These are phyloP conservation scores for Phytophthora citrophthora DNA, from an alignment of 352 stramenopile genomes.

Conservation along the genomic window DNA sequence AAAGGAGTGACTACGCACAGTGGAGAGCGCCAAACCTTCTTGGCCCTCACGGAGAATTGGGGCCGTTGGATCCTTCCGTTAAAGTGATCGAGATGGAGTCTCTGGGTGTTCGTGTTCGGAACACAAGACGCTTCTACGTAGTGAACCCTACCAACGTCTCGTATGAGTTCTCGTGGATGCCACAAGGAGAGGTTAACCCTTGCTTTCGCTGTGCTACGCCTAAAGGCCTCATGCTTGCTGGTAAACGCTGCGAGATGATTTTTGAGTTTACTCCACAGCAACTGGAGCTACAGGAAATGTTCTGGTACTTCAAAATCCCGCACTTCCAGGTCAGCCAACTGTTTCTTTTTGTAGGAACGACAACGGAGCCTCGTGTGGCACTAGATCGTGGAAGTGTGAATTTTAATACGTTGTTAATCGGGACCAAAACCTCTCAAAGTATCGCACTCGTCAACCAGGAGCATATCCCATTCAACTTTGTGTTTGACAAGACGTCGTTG, in stretches of 20 bases:
- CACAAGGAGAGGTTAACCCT: conserved; percentile 70
- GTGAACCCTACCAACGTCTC: conserved; percentile 93
- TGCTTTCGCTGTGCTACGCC: conserved; percentile 91
- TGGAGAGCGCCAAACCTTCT: conserved; percentile 65
- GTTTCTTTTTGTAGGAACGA: conserved; percentile 93
- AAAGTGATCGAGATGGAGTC: conserved; percentile 94
- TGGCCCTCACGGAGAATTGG: conserved; percentile 86
- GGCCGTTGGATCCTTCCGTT: conserved; percentile 85
- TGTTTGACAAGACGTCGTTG: conserved; percentile 92
- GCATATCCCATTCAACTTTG: conserved; percentile 94
- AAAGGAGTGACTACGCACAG: conserved; percentile 89
- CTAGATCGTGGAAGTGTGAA: conserved; percentile 91
- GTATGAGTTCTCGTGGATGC: conserved; percentile 95
- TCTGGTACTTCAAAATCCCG: conserved; percentile 92
- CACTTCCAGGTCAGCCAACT: conserved; percentile 90
- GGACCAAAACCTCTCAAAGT: conserved; percentile 84
- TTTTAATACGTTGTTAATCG: conserved; percentile 93
- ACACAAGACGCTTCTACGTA: conserved; percentile 93
- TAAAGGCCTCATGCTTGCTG: conserved; percentile 92
- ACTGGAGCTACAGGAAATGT: conserved; percentile 90
- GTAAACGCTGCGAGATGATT: conserved; percentile 95
- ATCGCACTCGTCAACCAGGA: conserved; percentile 93
- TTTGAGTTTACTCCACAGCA: conserved; percentile 96
- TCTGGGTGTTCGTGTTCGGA: conserved; percentile 90
- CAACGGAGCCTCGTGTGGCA: conserved; percentile 89